Base-by-base conservation (phyloP, 73 alveolate genomes). In the Paramecium biaurelia region DNA sequence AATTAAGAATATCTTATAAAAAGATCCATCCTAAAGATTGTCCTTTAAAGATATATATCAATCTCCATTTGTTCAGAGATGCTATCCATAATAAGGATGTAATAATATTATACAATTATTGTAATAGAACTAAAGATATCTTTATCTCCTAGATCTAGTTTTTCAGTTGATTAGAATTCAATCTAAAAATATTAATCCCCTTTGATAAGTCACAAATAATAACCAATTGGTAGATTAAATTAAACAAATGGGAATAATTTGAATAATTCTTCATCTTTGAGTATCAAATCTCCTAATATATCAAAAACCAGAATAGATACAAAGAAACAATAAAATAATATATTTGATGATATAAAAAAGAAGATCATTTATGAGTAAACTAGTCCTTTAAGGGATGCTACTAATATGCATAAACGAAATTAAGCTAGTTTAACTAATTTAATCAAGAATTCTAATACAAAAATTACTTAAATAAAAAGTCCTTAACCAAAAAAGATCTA, bases 21-120 rank as follows among this genome's bases (percentile, higher is more conserved):
- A 82, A 63, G 96, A 95, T 68, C 93, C 95, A 24, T 59, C 89
- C 20, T 90, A 92, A 70, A 93, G 98, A 92, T 92, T 94, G 12
- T 70, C 94, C 6, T 70, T 89, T 10, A 82, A 89, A 72, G 74
- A 89, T n/a, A 89, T 89, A 15, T 79, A 43, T 45, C 12, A 79
- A 47, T 43, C 76, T 20, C 63, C 90, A 10, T 79, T 79, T 45
- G 90, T 79, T 24, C 12, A 43, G 28, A 38, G 90, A 20, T 79
- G 90, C 76, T 24, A 10, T 20, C 90, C 90, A 0, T 43, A 47
- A 24, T 10, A 18, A 37, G 42, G 56, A 23, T 79, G 49, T 79
- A 53, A 53, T 53, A n/a, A 53, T n/a, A 1, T 53, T 53, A 43
- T 79, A 20, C 3, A 21, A 12, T 5, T 34, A 70, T 34, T 32